phyloP scores from a whole-genome alignment of 345 rosid species.

The Cardamine occulta region DNA sequence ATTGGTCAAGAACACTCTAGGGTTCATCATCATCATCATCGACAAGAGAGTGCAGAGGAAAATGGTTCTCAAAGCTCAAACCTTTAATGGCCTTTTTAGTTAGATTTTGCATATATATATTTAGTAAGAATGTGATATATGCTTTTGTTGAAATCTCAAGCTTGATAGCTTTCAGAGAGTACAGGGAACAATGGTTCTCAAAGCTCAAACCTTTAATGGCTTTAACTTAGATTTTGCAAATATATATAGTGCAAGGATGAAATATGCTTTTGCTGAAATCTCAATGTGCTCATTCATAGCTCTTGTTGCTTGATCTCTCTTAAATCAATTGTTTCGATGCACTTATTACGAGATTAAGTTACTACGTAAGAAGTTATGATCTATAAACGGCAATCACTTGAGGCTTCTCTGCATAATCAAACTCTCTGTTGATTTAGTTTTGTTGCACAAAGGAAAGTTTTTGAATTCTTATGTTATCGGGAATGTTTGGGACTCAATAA shows the following conservation, averaged over 20 bases:
- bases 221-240: not conserved
- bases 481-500: not conserved
- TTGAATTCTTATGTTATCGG: not conserved
- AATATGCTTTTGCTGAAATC: too few relatives aligned
- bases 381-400: too few relatives aligned
- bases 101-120: slow-evolving; percentile 15
- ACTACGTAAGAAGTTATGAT: not conserved
- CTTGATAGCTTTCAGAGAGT: not conserved
- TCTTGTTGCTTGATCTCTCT: not conserved
- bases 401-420: not conserved
- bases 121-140: slow-evolving; percentile 14
- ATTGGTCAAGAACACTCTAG: slow-evolving; percentile 15
- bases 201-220: not conserved
- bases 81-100: slow-evolving; percentile 6
- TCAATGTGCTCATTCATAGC: not conserved
- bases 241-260: too few relatives aligned
- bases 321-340: slow-evolving; percentile 1
- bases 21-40: not conserved
- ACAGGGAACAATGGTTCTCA: not conserved
- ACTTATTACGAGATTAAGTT: not conserved
- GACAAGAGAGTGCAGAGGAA: slow-evolving; percentile 16
- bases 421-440: not conserved
- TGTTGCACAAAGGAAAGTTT: not conserved
- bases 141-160: slow-evolving; percentile 27
- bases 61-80: slow-evolving; percentile 14